Base-by-base conservation (phyloP, 1,139 yeast genomes). In the Kodamaea suecica region DNA sequence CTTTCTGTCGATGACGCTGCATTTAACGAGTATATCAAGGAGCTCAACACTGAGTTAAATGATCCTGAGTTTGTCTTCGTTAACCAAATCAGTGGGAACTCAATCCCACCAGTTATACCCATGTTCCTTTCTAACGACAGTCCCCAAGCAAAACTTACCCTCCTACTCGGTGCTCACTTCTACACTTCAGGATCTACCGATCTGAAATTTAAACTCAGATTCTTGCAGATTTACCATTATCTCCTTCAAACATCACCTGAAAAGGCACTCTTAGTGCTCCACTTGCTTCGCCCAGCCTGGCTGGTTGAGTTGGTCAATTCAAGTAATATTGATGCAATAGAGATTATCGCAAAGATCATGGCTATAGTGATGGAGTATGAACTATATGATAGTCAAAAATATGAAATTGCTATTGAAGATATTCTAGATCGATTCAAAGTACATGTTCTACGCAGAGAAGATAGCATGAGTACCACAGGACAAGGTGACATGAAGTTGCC, bases 161-260 rank as follows among this genome's bases (percentile, higher is more conserved):
- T 80, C 35, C 64, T 70, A 37, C 75, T 79, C 40, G 78, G 78
- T 7, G 71, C 83, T 0, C 59, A 61, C 28, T 70, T 74, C 39
- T 80, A 78, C 55, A 65, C 64, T 23, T 58, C 70, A 2, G 73
- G 73, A 4, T 59, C 71, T 1, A 71, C 61, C 20, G 74, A 69
- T 39, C 51, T 52, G 19, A 61, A 66, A 4, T 66, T 76, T 39
- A 78, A 72, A 36, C 48, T 69, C 9, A 71, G 80, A 35, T 82
- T 78, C 45, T 58, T 84, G 35, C 60, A 67, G 10, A 53, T 84
- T 12, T 61, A 75, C 50, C 60, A 64, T 39, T 59, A 69, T 42
- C 50, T 78, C 36, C 65, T 74, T 33, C 53, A 55, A 23, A 42
- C 48, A 31, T 55, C 59, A 33, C 67, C 66, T 13, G 53, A 54